Conservation (phyloP, 2,329 filamentous ascomycete genomes). For the Talaromyces sp. region DNA sequence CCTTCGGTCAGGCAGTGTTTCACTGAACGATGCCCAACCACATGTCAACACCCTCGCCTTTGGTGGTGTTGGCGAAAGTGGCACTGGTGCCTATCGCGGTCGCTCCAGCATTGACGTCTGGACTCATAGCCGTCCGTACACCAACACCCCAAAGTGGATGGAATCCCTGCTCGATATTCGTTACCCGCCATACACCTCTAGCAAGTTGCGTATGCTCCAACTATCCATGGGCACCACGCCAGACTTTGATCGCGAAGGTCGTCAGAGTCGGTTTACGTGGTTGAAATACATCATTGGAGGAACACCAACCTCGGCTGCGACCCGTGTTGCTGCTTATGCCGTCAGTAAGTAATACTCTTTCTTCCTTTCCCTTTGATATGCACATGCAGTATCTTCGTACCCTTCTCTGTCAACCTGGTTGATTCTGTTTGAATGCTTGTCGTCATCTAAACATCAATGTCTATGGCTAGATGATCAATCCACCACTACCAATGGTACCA, state of each 20-base stretch:
- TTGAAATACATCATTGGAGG: constrained; percentile 40
- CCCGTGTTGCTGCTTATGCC: constrained; percentile 35
- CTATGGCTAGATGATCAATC: constrained; percentile 13
- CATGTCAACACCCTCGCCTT: constrained; percentile 73
- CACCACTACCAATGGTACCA: constrained; percentile 3
- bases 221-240: constrained; percentile 53
- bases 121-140: constrained; percentile 58
- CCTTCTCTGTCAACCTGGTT: background rate
- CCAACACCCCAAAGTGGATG: constrained; percentile 59
- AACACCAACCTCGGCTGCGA: constrained; percentile 35
- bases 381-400: background rate
- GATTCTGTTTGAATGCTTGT: constrained; percentile 6
- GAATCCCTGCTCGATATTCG: constrained; percentile 56
- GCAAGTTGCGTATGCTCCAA: constrained; percentile 48
- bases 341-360: constrained; percentile 36
- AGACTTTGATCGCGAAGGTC: constrained; percentile 60
- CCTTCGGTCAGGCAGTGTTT: constrained; percentile 66
- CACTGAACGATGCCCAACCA: constrained; percentile 59
- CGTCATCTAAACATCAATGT: constrained; percentile 13
- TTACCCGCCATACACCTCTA: constrained; percentile 58
- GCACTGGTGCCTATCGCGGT: constrained; percentile 73
- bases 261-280: constrained; percentile 39
- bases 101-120: constrained; percentile 64
- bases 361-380: background rate
- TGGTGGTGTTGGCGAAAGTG: constrained; percentile 78